Evolutionary conservation across 768 basidiomycete species (phyloP).

Genomic region (Podaxis sp.): DNA sequence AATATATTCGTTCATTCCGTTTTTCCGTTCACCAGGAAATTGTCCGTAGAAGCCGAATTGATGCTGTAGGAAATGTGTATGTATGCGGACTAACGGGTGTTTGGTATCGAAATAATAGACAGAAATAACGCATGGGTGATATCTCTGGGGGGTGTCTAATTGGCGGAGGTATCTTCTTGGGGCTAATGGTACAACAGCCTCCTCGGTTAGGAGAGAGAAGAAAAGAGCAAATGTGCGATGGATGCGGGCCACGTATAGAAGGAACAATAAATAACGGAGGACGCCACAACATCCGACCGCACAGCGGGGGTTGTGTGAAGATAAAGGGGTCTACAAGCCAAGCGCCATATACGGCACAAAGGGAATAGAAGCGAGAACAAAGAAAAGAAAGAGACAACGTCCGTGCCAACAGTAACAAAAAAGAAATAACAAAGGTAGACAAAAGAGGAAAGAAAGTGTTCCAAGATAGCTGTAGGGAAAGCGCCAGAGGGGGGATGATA

Average conservation of each 20-base stretch:
- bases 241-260: slow-evolving; percentile 5
- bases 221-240: neutral
- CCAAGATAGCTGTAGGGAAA: slow-evolving; percentile 10
- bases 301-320: slow-evolving; percentile 7
- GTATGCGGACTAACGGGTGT: slow-evolving; percentile 1
- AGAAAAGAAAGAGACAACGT: neutral
- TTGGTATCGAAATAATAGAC: slow-evolving; percentile 13
- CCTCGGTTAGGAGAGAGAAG: neutral
- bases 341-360: slow-evolving; percentile 6
- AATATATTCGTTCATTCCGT: slow-evolving; percentile 10
- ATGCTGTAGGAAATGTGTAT: slow-evolving; percentile 12
- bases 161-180: slow-evolving; percentile 11
- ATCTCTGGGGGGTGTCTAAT: slow-evolving; percentile 8
- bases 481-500: slow-evolving; percentile 12
- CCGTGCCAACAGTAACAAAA: slow-evolving; percentile 1
- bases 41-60: slow-evolving; percentile 4
- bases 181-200: slow-evolving; percentile 14
- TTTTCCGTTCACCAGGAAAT: slow-evolving; percentile 1
- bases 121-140: slow-evolving; percentile 7
- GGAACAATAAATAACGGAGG: slow-evolving; percentile 9
- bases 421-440: neutral
- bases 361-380: neutral
- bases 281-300: slow-evolving; percentile 8
- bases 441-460: slow-evolving; percentile 1
- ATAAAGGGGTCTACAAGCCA: slow-evolving; percentile 3